Evolutionary conservation across 1,284 basidiomycete species (phyloP).

Genomic region (Cryptococcus sp.): DNA sequence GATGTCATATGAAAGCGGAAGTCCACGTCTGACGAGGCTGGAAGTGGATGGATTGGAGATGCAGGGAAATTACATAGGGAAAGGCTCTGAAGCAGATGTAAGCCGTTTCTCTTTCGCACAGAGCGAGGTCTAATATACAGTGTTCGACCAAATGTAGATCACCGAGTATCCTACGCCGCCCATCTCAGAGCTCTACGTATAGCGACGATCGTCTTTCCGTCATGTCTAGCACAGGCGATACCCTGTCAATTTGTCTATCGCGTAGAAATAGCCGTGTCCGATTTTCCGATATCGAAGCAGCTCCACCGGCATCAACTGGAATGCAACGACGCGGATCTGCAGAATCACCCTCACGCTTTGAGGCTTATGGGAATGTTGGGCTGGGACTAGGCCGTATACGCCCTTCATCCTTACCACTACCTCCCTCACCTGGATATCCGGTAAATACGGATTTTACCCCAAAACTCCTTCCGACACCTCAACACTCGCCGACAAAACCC

Average conservation of each 20-base stretch:
- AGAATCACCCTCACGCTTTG: too few species aligned
- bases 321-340: conserved; percentile 10
- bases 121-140: too few species aligned
- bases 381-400: neutral
- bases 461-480: neutral
- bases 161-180: conserved; percentile 5
- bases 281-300: conserved; percentile 8
- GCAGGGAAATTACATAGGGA: neutral
- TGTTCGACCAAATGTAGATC: neutral
- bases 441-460: neutral
- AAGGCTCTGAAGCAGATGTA: neutral
- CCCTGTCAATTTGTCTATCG: neutral
- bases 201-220: neutral
- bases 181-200: neutral
- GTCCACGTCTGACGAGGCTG: too few species aligned
- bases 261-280: conserved; percentile 12
- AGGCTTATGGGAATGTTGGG: too few species aligned
- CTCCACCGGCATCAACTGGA: conserved; percentile 4
- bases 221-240: conserved; percentile 4
- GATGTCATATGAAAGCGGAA: too few species aligned
- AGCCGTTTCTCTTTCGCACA: too few species aligned
- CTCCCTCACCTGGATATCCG: neutral
- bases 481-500: neutral
- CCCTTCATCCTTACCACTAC: conserved; percentile 3
- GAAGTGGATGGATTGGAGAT: too few species aligned